Conservation (phyloP, 352 stramenopile genomes). For the Globisporangium emineosum region DNA sequence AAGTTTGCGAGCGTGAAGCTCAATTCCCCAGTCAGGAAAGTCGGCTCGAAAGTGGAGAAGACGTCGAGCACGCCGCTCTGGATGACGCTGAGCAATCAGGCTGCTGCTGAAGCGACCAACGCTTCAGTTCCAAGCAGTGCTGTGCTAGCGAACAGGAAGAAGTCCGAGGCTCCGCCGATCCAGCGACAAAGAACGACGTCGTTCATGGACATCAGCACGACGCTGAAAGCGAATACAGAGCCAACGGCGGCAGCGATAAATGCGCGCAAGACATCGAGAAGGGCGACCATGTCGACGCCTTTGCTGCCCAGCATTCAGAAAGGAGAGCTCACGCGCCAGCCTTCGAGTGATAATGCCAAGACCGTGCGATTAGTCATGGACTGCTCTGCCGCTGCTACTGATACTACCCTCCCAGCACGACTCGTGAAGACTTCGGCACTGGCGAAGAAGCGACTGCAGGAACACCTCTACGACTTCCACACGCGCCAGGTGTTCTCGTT, state of each 20-base stretch:
- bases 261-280: neutral
- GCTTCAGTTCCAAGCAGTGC: neutral
- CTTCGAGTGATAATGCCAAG: neutral
- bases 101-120: neutral
- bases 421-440: slow-evolving; percentile 5
- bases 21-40: slow-evolving; percentile 34
- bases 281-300: slow-evolving; percentile 8
- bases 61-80: slow-evolving; percentile 21
- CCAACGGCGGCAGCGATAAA: neutral
- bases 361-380: neutral
- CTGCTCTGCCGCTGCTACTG: neutral
- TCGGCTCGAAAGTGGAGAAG: neutral
- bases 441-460: slow-evolving; percentile 36
- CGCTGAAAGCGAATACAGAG: neutral
- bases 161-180: neutral
- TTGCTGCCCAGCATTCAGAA: slow-evolving; percentile 1
- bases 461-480: slow-evolving; percentile 63
- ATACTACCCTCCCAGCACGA: neutral
- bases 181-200: neutral
- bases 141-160: neutral
- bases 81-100: slow-evolving; percentile 16
- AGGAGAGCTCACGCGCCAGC: neutral
- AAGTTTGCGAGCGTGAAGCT: slow-evolving; percentile 48
- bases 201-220: neutral
- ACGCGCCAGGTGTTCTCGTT: slow-evolving; percentile 57